Base-by-base conservation (phyloP, 2,329 filamentous ascomycete species). In the Conoideocrella luteorostrata region DNA sequence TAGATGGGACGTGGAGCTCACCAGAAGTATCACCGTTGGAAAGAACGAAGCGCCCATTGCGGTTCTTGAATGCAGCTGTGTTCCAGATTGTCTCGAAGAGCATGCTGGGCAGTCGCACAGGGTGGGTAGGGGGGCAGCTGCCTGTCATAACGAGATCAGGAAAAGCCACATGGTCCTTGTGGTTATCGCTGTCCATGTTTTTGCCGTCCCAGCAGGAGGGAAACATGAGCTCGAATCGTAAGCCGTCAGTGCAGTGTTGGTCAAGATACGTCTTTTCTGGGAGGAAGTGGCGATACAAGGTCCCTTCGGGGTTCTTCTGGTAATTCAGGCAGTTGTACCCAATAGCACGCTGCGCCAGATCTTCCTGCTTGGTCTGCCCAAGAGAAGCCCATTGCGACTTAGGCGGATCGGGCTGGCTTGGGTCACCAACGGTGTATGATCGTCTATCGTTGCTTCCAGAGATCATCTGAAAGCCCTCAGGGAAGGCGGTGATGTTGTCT, bases 261-360 rank as follows among this genome's bases (percentile, higher is more conserved):
- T 96, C 89, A 28, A 95, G 72, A 59, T 79, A 94, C 0, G 67
- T 65, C 73, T 95, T 94, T 55, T 84, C 77, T 0, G 91, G 90
- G 54, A 96, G 57, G 60, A 78, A 82, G 64, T 95, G 90, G 52
- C 90, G 88, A 63, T 80, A 85, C 28, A 95, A 75, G 12, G 89
- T 85, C 2, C 76, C 74, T 63, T 95, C 89, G 2, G 85, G 70
- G 0, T 64, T 55, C 20, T 65, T 70, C 24, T 55, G 56, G 60
- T 96, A 96, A 77, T 97, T 83, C 48, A 98, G 69, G 66, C 93
- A 97, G 73, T 97, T 97, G 77, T 95, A 95, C 4, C 93, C 91
- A 22, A 96, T 56, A 9, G 90, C 88, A 49, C 90, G 88, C 70
- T 95, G 85, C 40, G 68, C 69, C 29, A 96, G 76, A 41, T 82